Evolutionary conservation across 2,329 filamentous ascomycete genomes (phyloP), one percentile per base, ranked within the genome.

Genomic region (Alternaria incomplexa): DNA sequence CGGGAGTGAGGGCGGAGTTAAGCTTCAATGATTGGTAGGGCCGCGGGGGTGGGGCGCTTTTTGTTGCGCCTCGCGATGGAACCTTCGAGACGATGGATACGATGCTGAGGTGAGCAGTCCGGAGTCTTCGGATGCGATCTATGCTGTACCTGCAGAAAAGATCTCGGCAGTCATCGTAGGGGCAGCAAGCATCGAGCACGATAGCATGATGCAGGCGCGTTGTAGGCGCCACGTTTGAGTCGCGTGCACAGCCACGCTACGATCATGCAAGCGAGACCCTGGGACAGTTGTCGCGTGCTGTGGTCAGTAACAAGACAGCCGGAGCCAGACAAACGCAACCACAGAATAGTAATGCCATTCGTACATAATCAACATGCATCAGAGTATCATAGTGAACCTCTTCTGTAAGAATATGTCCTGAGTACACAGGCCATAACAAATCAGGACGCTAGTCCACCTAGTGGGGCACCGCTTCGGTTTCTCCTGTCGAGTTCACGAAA

Each of bases 21-120:
- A 55, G 66, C 56, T 17, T 62, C 36, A 46, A 57, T 72, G 71
- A 72, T 73, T 73, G 71, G 69, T 62, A 66, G 61, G 56, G 55
- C 60, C 45, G 64, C 46, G 58, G 66, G 67, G 40, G 66, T 66
- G 69, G 65, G 67, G 66, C 63, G 47, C 56, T 46, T 63, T 63
- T 60, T 72, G 58, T 63, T 57, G 25, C 56, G 60, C 44, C 56
- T 53, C 43, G 26, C 48, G 55, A 61, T 72, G 56, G 71, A 73
- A 73, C 55, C 69, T 73, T 73, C 71, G 61, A 72, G 71, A 73
- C n/a, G 57, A 47, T 54, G 10, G 44, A 28, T 17, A 32, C n/a
- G 52, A 58, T 60, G 66, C 48, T 69, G 64, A 69, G 58, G 55
- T 69, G 64, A 69, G 66, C 66, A 67, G 32, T 9, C 20, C 51